Percentiles rank a stretch among this genome's conserved stretches.
phyloP scores from a whole-genome alignment of 1,284 basidiomycete genomes.

The Pseudozyma flocculosa region DNA sequence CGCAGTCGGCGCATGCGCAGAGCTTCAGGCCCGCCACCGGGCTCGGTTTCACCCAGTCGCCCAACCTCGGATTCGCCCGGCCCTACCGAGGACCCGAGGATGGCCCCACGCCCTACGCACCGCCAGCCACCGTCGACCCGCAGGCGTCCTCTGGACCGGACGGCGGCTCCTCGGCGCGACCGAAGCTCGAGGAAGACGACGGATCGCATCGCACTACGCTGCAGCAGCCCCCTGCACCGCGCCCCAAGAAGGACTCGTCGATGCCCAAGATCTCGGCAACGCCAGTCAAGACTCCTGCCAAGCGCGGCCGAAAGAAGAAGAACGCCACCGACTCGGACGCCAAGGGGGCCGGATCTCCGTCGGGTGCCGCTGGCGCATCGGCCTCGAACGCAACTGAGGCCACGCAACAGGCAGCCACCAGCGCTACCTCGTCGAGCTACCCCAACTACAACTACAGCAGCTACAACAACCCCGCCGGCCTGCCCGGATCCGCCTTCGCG shows the following conservation, averaged over 20 bases:
- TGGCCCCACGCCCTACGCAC: slow-evolving; percentile 17
- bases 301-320: slow-evolving; percentile 1
- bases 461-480: slow-evolving; percentile 15
- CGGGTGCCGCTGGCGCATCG: slow-evolving; percentile 6
- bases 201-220: neutral
- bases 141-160: slow-evolving; percentile 11
- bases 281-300: neutral
- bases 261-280: neutral
- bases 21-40: slow-evolving; percentile 4
- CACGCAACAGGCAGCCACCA: slow-evolving; percentile 4
- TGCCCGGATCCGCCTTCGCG: slow-evolving; percentile 22
- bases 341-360: slow-evolving; percentile 17
- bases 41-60: slow-evolving; percentile 35
- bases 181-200: neutral
- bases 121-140: slow-evolving; percentile 11
- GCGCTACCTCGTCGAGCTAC: neutral
- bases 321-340: slow-evolving; percentile 12
- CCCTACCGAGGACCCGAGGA: slow-evolving; percentile 30
- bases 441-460: slow-evolving; percentile 22
- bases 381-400: no score
- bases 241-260: neutral
- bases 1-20: slow-evolving; percentile 1
- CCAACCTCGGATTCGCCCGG: slow-evolving; percentile 31
- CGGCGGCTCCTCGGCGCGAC: neutral
- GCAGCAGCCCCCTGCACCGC: neutral